Evolutionary conservation across 192 early-diverging fungal genomes (phyloP).

Genomic region (Entomortierella chlamydospora): DNA sequence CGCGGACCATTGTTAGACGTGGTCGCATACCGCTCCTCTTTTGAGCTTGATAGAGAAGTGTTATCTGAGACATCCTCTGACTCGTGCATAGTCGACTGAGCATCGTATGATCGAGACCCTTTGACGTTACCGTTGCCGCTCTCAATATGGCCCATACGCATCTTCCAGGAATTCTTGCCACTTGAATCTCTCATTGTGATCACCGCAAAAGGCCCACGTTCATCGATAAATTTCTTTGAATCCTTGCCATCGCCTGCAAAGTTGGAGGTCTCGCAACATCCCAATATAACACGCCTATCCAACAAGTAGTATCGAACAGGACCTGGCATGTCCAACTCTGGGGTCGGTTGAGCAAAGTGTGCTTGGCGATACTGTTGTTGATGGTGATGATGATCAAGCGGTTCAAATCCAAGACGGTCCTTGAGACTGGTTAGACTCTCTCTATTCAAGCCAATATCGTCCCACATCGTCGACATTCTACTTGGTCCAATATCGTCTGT

Average conservation of each 20-base stretch:
- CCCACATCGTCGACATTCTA: constrained; percentile 69
- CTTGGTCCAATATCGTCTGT: constrained; percentile 71
- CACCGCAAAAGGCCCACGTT: constrained; percentile 60
- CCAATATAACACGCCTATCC: constrained; percentile 74
- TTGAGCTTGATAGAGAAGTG: background rate
- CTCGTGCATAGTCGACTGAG: background rate
- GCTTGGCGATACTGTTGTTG: constrained; percentile 3
- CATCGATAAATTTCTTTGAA: constrained; percentile 8
- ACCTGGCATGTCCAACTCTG: constrained; percentile 27
- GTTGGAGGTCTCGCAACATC: constrained; percentile 69
- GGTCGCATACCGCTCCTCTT: background rate
- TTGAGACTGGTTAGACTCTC: constrained; percentile 10
- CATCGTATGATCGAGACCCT: background rate
- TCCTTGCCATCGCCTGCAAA: constrained; percentile 1
- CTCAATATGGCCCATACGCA: constrained; percentile 45
- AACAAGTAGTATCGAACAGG: constrained; percentile 75
- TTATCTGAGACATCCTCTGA: background rate
- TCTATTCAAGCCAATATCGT: constrained; percentile 63
- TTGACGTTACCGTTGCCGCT: background rate
- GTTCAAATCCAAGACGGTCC: constrained; percentile 5
- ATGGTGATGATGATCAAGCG: constrained; percentile 1
- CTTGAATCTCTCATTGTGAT: constrained; percentile 74
- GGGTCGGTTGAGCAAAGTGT: background rate
- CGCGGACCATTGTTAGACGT: background rate
- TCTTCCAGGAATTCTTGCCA: constrained; percentile 79